Conservation (phyloP, 192 early-diverging fungal genomes). For the Coemansia sp. region DNA sequence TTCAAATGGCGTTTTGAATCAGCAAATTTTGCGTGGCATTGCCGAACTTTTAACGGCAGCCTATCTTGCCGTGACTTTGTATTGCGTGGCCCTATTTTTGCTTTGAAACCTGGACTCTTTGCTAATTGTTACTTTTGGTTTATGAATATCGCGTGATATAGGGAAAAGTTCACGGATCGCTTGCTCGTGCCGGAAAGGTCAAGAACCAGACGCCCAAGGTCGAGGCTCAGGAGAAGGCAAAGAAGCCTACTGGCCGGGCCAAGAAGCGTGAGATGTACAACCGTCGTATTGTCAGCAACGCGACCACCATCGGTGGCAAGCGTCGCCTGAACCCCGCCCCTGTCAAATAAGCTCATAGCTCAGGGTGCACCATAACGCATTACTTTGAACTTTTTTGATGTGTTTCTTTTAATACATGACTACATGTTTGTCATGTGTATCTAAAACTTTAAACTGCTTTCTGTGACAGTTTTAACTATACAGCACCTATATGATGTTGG, state of each 20-base stretch:
- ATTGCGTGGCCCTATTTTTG: neutral
- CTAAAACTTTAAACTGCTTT: neutral
- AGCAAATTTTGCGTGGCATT: too few species aligned
- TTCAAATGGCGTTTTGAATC: too few species aligned
- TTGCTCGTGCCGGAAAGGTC: slow-evolving; percentile 99
- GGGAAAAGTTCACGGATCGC: slow-evolving; percentile 99
- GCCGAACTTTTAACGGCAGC: too few species aligned
- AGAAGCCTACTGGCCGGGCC: slow-evolving; percentile 86
- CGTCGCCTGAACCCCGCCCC: slow-evolving; percentile 62
- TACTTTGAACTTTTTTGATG: neutral
- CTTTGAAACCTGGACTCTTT: neutral
- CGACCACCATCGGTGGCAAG: slow-evolving; percentile 81
- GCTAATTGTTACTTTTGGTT: neutral
- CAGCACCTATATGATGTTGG: neutral
- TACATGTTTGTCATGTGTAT: neutral
- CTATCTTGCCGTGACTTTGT: neutral
- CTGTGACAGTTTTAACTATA: neutral
- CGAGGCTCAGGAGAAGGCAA: slow-evolving; percentile 95
- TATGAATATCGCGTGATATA: slow-evolving; percentile 36
- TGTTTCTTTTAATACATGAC: neutral
- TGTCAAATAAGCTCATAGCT: slow-evolving; percentile 19
- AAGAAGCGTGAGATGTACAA: slow-evolving; percentile 96
- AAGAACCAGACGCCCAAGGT: slow-evolving; percentile 99
- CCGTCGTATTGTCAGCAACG: slow-evolving; percentile 96
- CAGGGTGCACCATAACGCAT: neutral